Evolutionary conservation across 139 green algal species (phyloP).

Genomic region (Asterochloris sp.): DNA sequence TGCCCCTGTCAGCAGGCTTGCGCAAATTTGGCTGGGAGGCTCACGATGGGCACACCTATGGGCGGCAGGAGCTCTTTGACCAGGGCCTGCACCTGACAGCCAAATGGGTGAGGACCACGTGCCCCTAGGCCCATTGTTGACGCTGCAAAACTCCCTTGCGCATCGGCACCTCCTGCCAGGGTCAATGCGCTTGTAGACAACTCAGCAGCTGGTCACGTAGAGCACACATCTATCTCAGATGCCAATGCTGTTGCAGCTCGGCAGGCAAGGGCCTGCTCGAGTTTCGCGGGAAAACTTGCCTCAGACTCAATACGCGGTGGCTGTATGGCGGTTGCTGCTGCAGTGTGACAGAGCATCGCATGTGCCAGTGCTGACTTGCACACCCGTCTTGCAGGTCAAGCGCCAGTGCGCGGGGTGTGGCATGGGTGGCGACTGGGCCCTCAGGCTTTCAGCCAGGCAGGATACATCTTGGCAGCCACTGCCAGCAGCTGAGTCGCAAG

Average conservation of each 20-base stretch:
- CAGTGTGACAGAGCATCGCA: too few relatives aligned
- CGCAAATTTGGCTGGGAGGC: slow-evolving; percentile 69
- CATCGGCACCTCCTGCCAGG: too few relatives aligned
- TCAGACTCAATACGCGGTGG: too few relatives aligned
- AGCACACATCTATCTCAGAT: too few relatives aligned
- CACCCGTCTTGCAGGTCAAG: slow-evolving; percentile 12
- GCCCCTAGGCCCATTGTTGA: too few relatives aligned
- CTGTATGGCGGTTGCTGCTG: too few relatives aligned
- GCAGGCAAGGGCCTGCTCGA: too few relatives aligned
- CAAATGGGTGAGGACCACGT: slow-evolving; percentile 14
- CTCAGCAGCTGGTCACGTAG: too few relatives aligned
- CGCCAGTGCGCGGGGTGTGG: slow-evolving; percentile 16
- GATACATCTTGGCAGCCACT: background rate
- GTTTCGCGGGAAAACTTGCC: too few relatives aligned
- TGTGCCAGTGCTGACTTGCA: too few relatives aligned
- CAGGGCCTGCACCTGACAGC: slow-evolving; percentile 53
- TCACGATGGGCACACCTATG: slow-evolving; percentile 82
- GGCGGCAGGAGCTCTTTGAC: slow-evolving; percentile 71
- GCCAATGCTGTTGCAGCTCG: background rate
- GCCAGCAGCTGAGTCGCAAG: background rate
- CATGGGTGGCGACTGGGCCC: slow-evolving; percentile 54
- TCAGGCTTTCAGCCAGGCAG: slow-evolving; percentile 25
- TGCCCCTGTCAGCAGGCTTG: slow-evolving; percentile 31
- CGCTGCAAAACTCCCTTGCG: too few relatives aligned
- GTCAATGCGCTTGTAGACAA: too few relatives aligned